Evolutionary conservation across 768 basidiomycete genomes (phyloP).

Genomic region (Termitomyces sp.): DNA sequence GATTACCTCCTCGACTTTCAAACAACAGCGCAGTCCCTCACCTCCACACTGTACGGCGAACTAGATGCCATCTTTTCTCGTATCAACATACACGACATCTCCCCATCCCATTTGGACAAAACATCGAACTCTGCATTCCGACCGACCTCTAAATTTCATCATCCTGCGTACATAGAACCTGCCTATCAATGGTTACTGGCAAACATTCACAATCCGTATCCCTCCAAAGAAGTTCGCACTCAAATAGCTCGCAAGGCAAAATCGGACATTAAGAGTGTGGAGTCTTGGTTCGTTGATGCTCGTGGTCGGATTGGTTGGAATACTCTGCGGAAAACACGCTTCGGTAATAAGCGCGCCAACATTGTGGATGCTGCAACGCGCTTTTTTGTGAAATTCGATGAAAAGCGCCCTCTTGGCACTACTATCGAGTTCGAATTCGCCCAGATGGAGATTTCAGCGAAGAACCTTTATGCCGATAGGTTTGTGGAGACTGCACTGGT

Average conservation of each 20-base stretch:
- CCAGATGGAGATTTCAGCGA: constrained; percentile 14
- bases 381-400: constrained; percentile 22
- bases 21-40: background rate
- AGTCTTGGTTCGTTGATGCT: constrained; percentile 42
- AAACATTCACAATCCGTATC: constrained; percentile 51
- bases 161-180: constrained; percentile 20
- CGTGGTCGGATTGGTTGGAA: constrained; percentile 56
- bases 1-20: constrained; percentile 4
- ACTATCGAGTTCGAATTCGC: constrained; percentile 18
- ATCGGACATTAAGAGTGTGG: constrained; percentile 24
- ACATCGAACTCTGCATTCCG: background rate
- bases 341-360: constrained; percentile 24
- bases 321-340: constrained; percentile 25
- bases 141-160: background rate
- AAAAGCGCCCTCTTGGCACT: constrained; percentile 13
- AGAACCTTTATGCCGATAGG: constrained; percentile 17
- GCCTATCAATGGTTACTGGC: constrained; percentile 36
- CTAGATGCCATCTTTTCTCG: constrained; percentile 3
- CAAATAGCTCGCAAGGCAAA: constrained; percentile 21
- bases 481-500: constrained; percentile 10
- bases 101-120: background rate
- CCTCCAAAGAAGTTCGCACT: constrained; percentile 24
- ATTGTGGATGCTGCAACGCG: constrained; percentile 33
- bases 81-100: background rate
- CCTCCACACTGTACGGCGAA: background rate